phyloP scores from a whole-genome alignment of 2,329 filamentous ascomycete species.

The Alternaria gaisen region DNA sequence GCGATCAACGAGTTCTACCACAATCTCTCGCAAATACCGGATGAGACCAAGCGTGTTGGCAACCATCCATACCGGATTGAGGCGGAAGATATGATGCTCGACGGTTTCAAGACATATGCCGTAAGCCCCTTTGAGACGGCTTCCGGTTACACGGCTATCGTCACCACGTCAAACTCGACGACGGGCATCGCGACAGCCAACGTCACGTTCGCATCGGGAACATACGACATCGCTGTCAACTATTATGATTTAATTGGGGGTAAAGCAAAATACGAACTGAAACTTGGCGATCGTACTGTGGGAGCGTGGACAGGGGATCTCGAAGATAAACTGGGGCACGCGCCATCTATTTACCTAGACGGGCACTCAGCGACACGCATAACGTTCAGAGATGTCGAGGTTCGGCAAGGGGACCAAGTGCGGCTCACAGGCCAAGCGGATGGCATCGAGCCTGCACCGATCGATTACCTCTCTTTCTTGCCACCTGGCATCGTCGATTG shows the following conservation, averaged over 20 bases:
- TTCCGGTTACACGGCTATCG: conserved; percentile 63
- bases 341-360: conserved; percentile 67
- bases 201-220: conserved; percentile 61
- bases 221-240: conserved; percentile 71
- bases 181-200: conserved; percentile 59
- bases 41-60: conserved; percentile 64
- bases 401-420: conserved; percentile 62
- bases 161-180: conserved; percentile 64
- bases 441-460: conserved; percentile 69
- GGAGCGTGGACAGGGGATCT: conserved; percentile 68
- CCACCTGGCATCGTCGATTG: conserved; percentile 67
- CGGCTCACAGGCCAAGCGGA: conserved; percentile 66
- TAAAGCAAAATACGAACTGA: conserved; percentile 64
- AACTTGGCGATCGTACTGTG: conserved; percentile 62
- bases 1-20: conserved; percentile 71
- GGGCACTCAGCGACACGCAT: conserved; percentile 71
- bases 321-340: conserved; percentile 68
- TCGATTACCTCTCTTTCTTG: conserved; percentile 73
- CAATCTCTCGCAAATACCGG: conserved; percentile 68
- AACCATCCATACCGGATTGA: conserved; percentile 73
- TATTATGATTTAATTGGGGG: conserved; percentile 72
- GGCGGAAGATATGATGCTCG: conserved; percentile 70
- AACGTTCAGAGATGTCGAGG: conserved; percentile 63
- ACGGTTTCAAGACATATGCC: conserved; percentile 63
- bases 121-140: conserved; percentile 70